Conservation (phyloP, 805 yeast species). For the Candida oleophila region DNA sequence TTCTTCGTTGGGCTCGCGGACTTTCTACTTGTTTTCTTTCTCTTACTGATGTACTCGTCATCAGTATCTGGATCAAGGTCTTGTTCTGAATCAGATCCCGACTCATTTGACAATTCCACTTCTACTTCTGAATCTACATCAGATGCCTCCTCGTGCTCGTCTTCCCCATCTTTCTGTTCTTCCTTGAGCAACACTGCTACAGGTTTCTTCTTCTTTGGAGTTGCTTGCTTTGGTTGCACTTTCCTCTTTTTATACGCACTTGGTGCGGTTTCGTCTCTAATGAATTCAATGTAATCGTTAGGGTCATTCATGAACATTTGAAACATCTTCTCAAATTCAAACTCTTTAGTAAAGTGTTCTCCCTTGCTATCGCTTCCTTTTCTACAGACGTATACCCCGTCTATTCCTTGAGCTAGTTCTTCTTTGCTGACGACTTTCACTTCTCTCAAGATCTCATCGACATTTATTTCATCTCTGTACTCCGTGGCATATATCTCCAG, state of each 20-base stretch:
- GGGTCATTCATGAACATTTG: slow-evolving; percentile 21
- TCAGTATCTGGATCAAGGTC: slow-evolving; percentile 9
- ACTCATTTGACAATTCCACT: neutral
- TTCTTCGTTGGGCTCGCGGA: slow-evolving; percentile 7
- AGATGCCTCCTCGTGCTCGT: neutral
- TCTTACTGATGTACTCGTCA: slow-evolving; percentile 11
- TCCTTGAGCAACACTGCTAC: neutral
- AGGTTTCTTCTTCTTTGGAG: slow-evolving; percentile 7
- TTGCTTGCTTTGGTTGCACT: slow-evolving; percentile 5
- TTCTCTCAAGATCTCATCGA: slow-evolving; percentile 41
- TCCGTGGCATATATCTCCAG: slow-evolving; percentile 60
- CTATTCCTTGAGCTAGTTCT: slow-evolving; percentile 12
- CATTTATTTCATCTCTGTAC: slow-evolving; percentile 41
- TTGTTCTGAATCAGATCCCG: slow-evolving; percentile 13
- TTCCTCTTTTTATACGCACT: slow-evolving; percentile 7
- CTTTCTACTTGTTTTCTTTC: neutral
- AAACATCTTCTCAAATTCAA: slow-evolving; percentile 39
- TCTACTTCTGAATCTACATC: neutral
- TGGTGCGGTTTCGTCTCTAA: slow-evolving; percentile 20
- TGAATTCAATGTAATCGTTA: slow-evolving; percentile 26
- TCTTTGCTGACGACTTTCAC: slow-evolving; percentile 43
- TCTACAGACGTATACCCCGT: slow-evolving; percentile 36
- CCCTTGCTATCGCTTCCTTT: slow-evolving; percentile 40
- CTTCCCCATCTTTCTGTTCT: neutral
- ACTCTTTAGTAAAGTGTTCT: slow-evolving; percentile 28